Evolutionary conservation across 2,329 filamentous ascomycete genomes (phyloP), one percentile per base, ranked within the genome.

Genomic region (Diaporthe sp.): DNA sequence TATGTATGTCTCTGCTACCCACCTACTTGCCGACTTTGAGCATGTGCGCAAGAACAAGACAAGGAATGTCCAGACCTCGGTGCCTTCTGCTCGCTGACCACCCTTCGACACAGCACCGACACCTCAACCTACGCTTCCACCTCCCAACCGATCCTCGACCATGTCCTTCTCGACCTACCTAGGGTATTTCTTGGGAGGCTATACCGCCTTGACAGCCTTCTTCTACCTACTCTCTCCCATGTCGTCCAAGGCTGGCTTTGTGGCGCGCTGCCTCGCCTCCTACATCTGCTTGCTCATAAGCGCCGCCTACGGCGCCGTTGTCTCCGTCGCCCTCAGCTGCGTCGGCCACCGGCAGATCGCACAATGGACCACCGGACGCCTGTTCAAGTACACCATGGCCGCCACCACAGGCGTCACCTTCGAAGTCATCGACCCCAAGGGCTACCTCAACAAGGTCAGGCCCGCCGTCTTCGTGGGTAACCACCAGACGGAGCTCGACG

Each of bases 401-500:
- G 84, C 90, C 61, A 90, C 91, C 65, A 95, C 95, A 0, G 96
- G 96, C 76, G 89, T 98, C 67, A 90, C 88, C 76, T 98, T 98
- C 82, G 88, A 90, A 77, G 85, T 98, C 68, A 89, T 93, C 60
- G 95, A 96, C 80, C 87, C 91, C 53, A 82, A 91, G 76, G 85
- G 92, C 78, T 83, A 92, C 79, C 90, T 96, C 75, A 86, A 86
- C 62, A 92, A 88, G 13, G 88, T 88, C 39, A 91, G 96, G 71
- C 97, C 97, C 0, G 96, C 95, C 75, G 94, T 99, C 75, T 96
- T 99, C 81, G 89, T 99, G 79, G 94, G 94, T 55, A 98, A 98
- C 85, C 97, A 99, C 86, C 97, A 99, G 89, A 95, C 94, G 31
- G 97, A 98, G 86, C 91, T 99, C 79, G 97, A 99, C 82, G 94